These are phyloP conservation scores for Fomitopsis pinicola DNA, from an alignment of 1,284 basidiomycete genomes.

Conservation along the genomic window DNA sequence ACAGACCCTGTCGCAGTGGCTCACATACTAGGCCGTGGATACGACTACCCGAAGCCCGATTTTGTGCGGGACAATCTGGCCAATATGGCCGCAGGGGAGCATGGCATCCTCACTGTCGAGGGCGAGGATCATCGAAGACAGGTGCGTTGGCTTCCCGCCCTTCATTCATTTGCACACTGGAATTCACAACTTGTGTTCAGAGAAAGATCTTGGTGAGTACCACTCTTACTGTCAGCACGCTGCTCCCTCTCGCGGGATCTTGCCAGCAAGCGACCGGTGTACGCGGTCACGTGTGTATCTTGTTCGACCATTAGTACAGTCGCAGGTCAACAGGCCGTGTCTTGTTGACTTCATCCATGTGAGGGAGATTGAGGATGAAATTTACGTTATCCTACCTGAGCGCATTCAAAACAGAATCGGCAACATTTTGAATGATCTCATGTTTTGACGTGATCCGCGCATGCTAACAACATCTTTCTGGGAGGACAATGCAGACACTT, in stretches of 20 bases:
- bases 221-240: background rate
- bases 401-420: too few species aligned
- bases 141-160: conserved; percentile 27
- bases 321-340: too few species aligned
- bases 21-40: conserved; percentile 55
- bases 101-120: conserved; percentile 48
- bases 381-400: too few species aligned
- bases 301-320: too few species aligned
- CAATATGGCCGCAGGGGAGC: conserved; percentile 45
- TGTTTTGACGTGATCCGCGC: too few species aligned
- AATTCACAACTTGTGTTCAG: conserved; percentile 13
- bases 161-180: background rate
- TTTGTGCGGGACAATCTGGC: conserved; percentile 55
- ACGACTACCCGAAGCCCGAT: conserved; percentile 65
- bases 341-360: too few species aligned
- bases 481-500: too few species aligned
- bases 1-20: conserved; percentile 57
- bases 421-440: too few species aligned
- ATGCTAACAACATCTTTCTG: too few species aligned
- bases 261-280: too few species aligned
- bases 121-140: conserved; percentile 49
- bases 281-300: background rate
- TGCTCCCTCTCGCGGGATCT: background rate
- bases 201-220: conserved; percentile 37
- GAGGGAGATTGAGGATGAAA: too few species aligned